A percentile compares a stretch with the other conserved stretches of the same genome.
Evolutionary conservation across 2,329 filamentous ascomycete genomes (phyloP).

Genomic region (Pyrenophora seminiperda): DNA sequence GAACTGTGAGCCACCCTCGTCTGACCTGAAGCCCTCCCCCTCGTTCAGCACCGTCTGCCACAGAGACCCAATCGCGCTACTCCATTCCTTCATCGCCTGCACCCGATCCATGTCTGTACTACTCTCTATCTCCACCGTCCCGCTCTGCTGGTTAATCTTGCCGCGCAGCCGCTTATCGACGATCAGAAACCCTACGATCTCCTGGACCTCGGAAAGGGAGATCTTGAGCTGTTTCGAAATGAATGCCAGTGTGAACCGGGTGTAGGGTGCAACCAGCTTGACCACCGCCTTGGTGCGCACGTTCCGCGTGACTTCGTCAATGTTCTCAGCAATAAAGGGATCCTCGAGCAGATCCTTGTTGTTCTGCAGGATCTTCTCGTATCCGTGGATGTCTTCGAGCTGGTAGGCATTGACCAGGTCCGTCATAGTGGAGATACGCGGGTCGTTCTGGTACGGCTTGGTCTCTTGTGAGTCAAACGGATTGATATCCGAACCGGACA

Average conservation of each 20-base stretch:
- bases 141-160: slow-evolving; percentile 85
- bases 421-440: slow-evolving; percentile 95
- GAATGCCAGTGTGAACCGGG: slow-evolving; percentile 84
- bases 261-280: slow-evolving; percentile 93
- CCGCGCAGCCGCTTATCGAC: slow-evolving; percentile 85
- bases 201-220: slow-evolving; percentile 82
- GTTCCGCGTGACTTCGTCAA: slow-evolving; percentile 96
- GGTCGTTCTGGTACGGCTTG: slow-evolving; percentile 95
- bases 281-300: slow-evolving; percentile 96
- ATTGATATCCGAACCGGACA: slow-evolving; percentile 98
- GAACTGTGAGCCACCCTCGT: slow-evolving; percentile 50
- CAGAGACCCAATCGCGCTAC: slow-evolving; percentile 69
- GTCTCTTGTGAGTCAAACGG: slow-evolving; percentile 99
- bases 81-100: slow-evolving; percentile 74
- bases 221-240: slow-evolving; percentile 90
- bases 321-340: slow-evolving; percentile 97
- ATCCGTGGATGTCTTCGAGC: slow-evolving; percentile 88
- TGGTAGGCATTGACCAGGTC: slow-evolving; percentile 96
- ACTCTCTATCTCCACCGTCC: slow-evolving; percentile 80
- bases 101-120: slow-evolving; percentile 75
- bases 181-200: slow-evolving; percentile 94
- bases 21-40: slow-evolving; percentile 69
- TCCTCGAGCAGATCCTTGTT: slow-evolving; percentile 90
- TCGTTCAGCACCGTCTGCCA: slow-evolving; percentile 77
- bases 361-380: slow-evolving; percentile 83